phyloP scores from a whole-genome alignment of 1,284 basidiomycete species.

The Irpex sp. region DNA sequence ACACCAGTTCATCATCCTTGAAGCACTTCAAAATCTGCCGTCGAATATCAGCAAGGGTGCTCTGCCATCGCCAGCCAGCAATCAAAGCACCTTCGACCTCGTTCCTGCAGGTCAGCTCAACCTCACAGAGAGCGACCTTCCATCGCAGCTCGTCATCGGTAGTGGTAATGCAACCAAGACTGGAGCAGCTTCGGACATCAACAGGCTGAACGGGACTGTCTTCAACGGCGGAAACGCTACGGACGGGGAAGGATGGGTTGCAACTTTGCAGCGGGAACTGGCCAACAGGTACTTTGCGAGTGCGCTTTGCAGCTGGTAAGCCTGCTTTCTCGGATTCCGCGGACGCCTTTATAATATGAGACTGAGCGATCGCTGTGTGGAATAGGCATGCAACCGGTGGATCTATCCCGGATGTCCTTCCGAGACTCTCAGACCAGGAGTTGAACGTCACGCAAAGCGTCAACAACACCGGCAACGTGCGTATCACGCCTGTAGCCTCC shows the following conservation, averaged over 20 bases:
- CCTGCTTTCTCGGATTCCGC: conserved; percentile 12
- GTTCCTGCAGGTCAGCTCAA: conserved; percentile 83
- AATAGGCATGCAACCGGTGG: conserved; percentile 85
- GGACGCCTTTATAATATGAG: background rate
- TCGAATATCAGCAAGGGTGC: conserved; percentile 66
- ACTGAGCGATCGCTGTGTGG: background rate
- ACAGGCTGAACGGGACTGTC: conserved; percentile 67
- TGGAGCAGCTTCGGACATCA: conserved; percentile 68
- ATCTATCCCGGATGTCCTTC: conserved; percentile 73
- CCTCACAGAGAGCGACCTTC: conserved; percentile 72
- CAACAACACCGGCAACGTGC: conserved; percentile 77
- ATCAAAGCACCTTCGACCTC: conserved; percentile 71
- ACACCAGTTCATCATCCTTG: conserved; percentile 86
- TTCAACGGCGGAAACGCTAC: conserved; percentile 79
- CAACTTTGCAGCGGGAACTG: conserved; percentile 73
- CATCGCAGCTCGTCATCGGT: conserved; percentile 65
- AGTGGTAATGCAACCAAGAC: conserved; percentile 61
- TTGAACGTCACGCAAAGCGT: conserved; percentile 81
- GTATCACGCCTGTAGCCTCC: conserved; percentile 31
- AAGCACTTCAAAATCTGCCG: conserved; percentile 82
- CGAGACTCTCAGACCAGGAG: conserved; percentile 74
- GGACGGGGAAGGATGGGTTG: conserved; percentile 73
- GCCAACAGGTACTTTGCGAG: conserved; percentile 88
- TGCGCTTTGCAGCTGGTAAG: conserved; percentile 90
- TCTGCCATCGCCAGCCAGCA: conserved; percentile 54